These are phyloP conservation scores for Ceratocystis smalleyi DNA, from an alignment of 2,329 filamentous ascomycete species.

Conservation along the genomic window DNA sequence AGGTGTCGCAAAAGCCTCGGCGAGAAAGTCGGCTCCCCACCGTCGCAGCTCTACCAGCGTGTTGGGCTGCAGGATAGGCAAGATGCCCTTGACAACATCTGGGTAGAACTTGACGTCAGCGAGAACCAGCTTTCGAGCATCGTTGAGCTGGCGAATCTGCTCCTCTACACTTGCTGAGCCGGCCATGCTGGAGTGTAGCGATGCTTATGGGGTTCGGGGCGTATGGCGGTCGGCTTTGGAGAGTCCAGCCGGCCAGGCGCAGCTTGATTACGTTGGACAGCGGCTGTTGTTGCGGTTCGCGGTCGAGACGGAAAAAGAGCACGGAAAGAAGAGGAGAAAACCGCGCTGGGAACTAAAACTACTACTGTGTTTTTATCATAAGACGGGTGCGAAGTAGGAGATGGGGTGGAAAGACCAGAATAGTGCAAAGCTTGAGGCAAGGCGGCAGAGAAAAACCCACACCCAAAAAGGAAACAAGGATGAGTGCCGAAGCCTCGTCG, in stretches of 20 bases:
- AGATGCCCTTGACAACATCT: conserved; percentile 77
- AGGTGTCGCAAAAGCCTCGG: conserved; percentile 92
- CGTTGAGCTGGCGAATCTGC: conserved; percentile 75
- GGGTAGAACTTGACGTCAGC: conserved; percentile 77
- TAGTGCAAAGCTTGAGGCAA: background rate
- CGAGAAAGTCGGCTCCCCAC: conserved; percentile 94
- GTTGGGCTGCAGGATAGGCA: conserved; percentile 72
- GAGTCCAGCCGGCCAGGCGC: background rate
- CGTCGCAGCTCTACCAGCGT: conserved; percentile 67
- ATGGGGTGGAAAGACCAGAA: background rate
- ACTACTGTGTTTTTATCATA: background rate
- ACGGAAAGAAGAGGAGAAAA: background rate
- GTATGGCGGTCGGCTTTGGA: background rate
- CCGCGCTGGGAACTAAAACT: background rate
- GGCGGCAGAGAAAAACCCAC: conserved; percentile 2
- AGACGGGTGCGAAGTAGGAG: background rate
- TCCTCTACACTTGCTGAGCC: conserved; percentile 47
- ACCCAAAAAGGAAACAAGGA: background rate
- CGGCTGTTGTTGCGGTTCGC: background rate
- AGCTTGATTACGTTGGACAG: background rate
- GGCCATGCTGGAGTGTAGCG: conserved; percentile 32
- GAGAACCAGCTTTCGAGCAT: conserved; percentile 78
- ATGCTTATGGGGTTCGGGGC: background rate
- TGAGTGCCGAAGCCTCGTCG: conserved; percentile 8
- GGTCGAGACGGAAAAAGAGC: background rate